These are phyloP conservation scores for Ascochyta lentis DNA, from an alignment of 2,329 filamentous ascomycete genomes.

Conservation along the genomic window DNA sequence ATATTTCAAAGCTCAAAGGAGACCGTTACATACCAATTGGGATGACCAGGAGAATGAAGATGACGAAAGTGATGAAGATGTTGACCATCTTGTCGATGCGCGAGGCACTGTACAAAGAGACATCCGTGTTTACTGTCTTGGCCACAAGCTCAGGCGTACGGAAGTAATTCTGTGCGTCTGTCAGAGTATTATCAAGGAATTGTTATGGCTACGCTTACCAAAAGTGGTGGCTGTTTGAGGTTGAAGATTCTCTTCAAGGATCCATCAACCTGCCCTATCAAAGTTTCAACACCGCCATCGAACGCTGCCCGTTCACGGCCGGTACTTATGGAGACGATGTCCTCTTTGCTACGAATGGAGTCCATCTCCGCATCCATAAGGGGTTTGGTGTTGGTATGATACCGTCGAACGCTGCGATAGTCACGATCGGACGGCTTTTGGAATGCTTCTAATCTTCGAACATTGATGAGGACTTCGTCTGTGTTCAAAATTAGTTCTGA, in stretches of 20 bases:
- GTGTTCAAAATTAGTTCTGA: neutral
- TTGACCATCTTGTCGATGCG: conserved; percentile 52
- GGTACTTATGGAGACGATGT: conserved; percentile 48
- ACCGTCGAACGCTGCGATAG: conserved; percentile 48
- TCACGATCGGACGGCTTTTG: conserved; percentile 50
- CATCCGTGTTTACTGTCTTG: conserved; percentile 44
- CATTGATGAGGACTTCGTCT: conserved; percentile 51
- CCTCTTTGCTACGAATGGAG: conserved; percentile 51
- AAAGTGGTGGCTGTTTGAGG: conserved; percentile 31
- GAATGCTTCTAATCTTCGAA: conserved; percentile 45
- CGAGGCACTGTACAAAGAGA: conserved; percentile 47
- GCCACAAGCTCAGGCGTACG: conserved; percentile 48
- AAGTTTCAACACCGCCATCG: conserved; percentile 48
- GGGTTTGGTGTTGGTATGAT: conserved; percentile 46
- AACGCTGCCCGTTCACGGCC: conserved; percentile 53
- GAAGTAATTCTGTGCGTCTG: conserved; percentile 41
- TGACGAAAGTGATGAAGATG: conserved; percentile 52
- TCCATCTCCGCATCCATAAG: conserved; percentile 46
- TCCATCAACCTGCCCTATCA: conserved; percentile 38
- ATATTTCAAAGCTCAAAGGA: neutral
- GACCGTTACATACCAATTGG: conserved; percentile 36
- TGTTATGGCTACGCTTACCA: conserved; percentile 21
- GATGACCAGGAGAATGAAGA: conserved; percentile 51
- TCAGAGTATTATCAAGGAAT: neutral
- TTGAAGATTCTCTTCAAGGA: conserved; percentile 32